Evolutionary conservation across 2,329 filamentous ascomycete genomes (phyloP), one percentile per base, ranked within the genome.

Genomic region (Hypomyces perniciosus): DNA sequence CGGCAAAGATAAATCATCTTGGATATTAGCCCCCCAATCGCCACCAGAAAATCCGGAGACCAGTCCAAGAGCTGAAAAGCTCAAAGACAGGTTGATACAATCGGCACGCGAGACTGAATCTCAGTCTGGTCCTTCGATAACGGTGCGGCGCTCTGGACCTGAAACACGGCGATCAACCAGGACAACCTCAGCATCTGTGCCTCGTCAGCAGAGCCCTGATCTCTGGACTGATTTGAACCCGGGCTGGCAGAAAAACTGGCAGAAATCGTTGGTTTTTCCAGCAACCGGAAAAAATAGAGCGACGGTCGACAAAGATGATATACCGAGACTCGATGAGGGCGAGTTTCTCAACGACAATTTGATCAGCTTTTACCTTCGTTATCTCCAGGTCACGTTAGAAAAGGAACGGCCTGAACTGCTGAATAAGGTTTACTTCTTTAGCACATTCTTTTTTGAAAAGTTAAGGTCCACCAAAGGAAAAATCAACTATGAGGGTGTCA

Each of bases 261-360:
- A 74, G 12, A 73, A 72, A 45, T 78, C 85, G 2, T 71, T 91
- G 1, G 71, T 82, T 2, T 90, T 81, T 62, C 83, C 83, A 4
- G 59, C 69, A 5, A 71, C 68, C 28, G 81, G 81, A 3, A 79
- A 76, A 48, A 79, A 80, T 45, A 77, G 83, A 54, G 81, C 84
- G 1, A 81, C 78, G 1, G 81, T 93, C 1, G 80, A 88, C 51
- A 82, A 78, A 54, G 73, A 78, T n/a, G 89, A 93, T 61, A 83
- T 97, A 33, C 71, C 77, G 20, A 79, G 89, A 39, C 77, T 99
- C 3, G 85, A 95, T 54, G 88, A 95, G 56, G 88, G 84, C 9
- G 81, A 96, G 59, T 95, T 87, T 53, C 70, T 99, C 40, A 99
- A 99, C 63, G 93, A 99, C 70, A 96, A 90, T 61, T 72, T 99